Evolutionary conservation across 345 rosid species (phyloP).

Genomic region (Euphorbia tirucalli): DNA sequence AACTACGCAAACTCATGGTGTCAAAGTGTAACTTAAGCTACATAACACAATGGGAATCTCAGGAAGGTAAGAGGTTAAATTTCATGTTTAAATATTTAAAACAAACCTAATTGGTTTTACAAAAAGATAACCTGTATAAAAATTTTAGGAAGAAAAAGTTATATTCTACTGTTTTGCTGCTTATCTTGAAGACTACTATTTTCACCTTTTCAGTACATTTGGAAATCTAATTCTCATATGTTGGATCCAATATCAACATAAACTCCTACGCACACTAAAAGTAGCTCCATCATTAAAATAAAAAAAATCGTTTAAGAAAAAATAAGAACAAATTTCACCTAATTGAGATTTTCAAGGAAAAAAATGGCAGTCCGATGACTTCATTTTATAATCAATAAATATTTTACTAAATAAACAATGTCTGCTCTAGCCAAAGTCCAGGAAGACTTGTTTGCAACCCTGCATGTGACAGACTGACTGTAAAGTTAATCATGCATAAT

Average conservation of each 20-base stretch:
- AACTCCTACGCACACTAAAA: neutral
- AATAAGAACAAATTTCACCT: no score
- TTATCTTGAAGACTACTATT: neutral
- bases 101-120: neutral
- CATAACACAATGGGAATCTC: neutral
- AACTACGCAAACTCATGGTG: neutral
- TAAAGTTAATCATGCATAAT: neutral
- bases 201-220: neutral
- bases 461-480: neutral
- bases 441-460: neutral
- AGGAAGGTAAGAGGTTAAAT: neutral
- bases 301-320: no score
- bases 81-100: constrained; percentile 1
- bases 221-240: neutral
- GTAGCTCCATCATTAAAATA: neutral
- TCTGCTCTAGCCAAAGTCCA: neutral
- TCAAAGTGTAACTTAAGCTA: constrained; percentile 1
- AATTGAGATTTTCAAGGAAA: no score
- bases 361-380: neutral
- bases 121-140: no score
- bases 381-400: neutral
- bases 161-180: neutral
- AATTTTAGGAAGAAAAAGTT: neutral
- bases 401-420: neutral
- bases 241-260: neutral